Conservation (phyloP, 129 eudicot species). For the Oenanthe sinensis region DNA sequence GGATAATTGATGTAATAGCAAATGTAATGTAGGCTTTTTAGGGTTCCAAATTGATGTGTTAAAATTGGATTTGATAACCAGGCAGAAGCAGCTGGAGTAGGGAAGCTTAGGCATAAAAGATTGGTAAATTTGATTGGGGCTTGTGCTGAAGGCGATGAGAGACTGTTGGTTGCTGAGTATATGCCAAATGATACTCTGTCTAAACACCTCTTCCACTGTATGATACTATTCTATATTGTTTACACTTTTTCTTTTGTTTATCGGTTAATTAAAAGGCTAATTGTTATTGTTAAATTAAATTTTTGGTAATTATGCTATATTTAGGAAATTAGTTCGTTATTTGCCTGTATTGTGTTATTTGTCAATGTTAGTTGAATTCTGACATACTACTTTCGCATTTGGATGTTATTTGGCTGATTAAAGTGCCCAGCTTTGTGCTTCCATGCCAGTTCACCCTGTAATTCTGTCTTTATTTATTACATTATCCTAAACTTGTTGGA, state of each 20-base stretch:
- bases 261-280: not conserved
- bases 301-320: not conserved
- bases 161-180: constrained; percentile 88
- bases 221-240: constrained; percentile 6
- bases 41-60: constrained; percentile 4
- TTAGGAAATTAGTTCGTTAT: not conserved
- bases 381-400: not conserved
- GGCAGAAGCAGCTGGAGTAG: constrained; percentile 98
- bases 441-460: not conserved
- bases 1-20: not conserved
- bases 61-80: constrained; percentile 17
- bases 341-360: not conserved
- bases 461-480: not conserved
- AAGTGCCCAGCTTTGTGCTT: not conserved
- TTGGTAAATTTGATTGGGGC: constrained; percentile 90
- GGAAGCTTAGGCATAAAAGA: constrained; percentile 86
- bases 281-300: not conserved
- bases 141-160: constrained; percentile 97
- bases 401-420: not conserved
- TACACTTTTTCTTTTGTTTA: not conserved
- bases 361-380: not conserved
- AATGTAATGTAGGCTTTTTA: not conserved
- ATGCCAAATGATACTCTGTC: constrained; percentile 94
- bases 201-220: constrained; percentile 97
- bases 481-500: not conserved